Evolutionary conservation across 2,329 filamentous ascomycete genomes (phyloP).

Genomic region (Fusarium hainanense): DNA sequence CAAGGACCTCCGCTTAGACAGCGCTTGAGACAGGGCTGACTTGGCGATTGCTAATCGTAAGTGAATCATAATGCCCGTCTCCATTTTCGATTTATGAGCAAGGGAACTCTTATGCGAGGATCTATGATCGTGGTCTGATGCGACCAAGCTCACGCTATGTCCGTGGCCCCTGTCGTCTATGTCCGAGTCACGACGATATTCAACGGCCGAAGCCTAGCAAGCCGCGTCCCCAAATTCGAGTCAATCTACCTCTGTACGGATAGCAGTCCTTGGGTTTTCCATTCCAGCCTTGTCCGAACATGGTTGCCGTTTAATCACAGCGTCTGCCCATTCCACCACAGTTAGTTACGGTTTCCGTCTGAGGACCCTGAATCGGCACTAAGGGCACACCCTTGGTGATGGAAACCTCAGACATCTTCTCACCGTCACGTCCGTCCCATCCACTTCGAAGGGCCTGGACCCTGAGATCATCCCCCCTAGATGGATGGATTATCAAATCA

Average conservation of each 20-base stretch:
- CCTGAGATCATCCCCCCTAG: slow-evolving; percentile 42
- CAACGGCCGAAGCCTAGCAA: slow-evolving; percentile 19
- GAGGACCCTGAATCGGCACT: slow-evolving; percentile 8
- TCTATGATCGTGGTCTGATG: background rate
- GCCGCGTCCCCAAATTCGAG: slow-evolving; percentile 3
- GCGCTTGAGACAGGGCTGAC: background rate
- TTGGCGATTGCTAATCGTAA: background rate
- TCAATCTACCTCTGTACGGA: background rate
- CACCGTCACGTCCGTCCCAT: slow-evolving; percentile 33
- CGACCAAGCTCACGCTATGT: background rate
- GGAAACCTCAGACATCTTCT: slow-evolving; percentile 17
- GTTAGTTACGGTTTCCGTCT: slow-evolving; percentile 37
- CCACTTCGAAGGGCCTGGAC: slow-evolving; percentile 46
- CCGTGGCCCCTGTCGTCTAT: background rate
- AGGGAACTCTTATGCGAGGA: slow-evolving; percentile 17
- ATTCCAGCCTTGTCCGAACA: slow-evolving; percentile 16
- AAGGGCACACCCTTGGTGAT: slow-evolving; percentile 29
- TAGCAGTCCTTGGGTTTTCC: background rate
- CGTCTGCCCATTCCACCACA: background rate
- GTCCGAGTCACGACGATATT: slow-evolving; percentile 3
- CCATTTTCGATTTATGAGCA: background rate
- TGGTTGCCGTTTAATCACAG: slow-evolving; percentile 24
- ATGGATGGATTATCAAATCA: slow-evolving; percentile 39
- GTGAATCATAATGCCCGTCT: background rate
- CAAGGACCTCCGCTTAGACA: slow-evolving; percentile 1